Base-by-base conservation (phyloP, 2,329 filamentous ascomycete species). In the Grosmannia huntii region DNA sequence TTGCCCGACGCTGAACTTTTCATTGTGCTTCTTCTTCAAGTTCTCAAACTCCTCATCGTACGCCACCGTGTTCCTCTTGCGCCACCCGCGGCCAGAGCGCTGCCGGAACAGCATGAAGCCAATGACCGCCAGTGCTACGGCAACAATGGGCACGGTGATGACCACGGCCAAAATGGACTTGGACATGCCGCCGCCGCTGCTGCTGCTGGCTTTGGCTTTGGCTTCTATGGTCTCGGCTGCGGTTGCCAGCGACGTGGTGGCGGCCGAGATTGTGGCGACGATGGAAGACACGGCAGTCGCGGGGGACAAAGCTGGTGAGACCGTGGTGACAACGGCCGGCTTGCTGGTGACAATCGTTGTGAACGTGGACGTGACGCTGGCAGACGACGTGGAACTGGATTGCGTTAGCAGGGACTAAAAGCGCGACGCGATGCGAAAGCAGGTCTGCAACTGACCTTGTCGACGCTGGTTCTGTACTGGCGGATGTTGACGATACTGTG, bases 1-100 rank as follows among this genome's bases (percentile, higher is more conserved):
- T 49, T 64, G 62, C 0, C 61, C 61, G 9, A 59, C 53, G 28
- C 55, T 60, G 56, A 64, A 64, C 62, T 64, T 64, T 16, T 62
- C 63, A 48, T 64, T 59, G 58, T 63, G 62, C 60, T 63, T 65
- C 48, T 62, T 66, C 60, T 65, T 61, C 19, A 66, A 61, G 38
- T 59, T 64, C 56, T 64, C 64, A 55, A 63, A 62, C 59, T 66
- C 65, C 59, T 63, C 60, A 49, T 63, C 61, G 55, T 64, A 64
- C 16, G 61, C 59, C 55, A 59, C 28, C 23, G 61, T 61, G 28
- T 56, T 28, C 4, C 61, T 60, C 14, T 49, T 56, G 25, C 3
- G 11, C 27, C 46, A 38, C 4, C 54, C 48, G 4, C 59, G 56
- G 9, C 54, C 44, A 1, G 49, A 53, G 6, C 62, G 62, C 25